Evolutionary conservation across 169 alveolate genomes (phyloP).

Genomic region (Plasmodium gallinaceum): DNA sequence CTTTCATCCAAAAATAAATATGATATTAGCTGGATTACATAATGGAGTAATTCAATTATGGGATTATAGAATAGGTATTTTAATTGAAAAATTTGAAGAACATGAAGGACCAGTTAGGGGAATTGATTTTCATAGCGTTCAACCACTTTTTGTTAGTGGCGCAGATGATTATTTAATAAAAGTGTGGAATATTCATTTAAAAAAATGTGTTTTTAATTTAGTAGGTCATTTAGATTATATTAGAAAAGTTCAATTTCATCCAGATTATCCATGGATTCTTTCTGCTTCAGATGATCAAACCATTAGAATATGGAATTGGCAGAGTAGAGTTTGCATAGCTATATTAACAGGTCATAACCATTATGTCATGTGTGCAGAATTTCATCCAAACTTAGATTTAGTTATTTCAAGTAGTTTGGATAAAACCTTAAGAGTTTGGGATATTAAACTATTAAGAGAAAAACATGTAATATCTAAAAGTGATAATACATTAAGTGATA

Average conservation of each 20-base stretch:
- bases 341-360: slow-evolving; percentile 97
- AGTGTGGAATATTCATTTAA: slow-evolving; percentile 95
- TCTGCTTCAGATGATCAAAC: slow-evolving; percentile 97
- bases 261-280: slow-evolving; percentile 96
- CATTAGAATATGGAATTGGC: slow-evolving; percentile 98
- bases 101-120: slow-evolving; percentile 99
- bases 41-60: slow-evolving; percentile 95
- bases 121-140: slow-evolving; percentile 93
- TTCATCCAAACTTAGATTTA: slow-evolving; percentile 95
- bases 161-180: slow-evolving; percentile 97
- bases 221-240: slow-evolving; percentile 97
- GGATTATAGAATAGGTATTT: slow-evolving; percentile 92
- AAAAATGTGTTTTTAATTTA: slow-evolving; percentile 93
- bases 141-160: slow-evolving; percentile 97
- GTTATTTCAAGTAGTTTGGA: slow-evolving; percentile 95
- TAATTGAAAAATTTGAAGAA: slow-evolving; percentile 90
- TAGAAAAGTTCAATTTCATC: slow-evolving; percentile 96
- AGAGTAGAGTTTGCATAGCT: slow-evolving; percentile 90
- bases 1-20: slow-evolving; percentile 95
- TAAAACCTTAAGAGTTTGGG: slow-evolving; percentile 97
- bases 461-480: slow-evolving; percentile 87
- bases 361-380: slow-evolving; percentile 97
- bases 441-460: slow-evolving; percentile 92
- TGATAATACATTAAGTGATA: not conserved
- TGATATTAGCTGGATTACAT: slow-evolving; percentile 95